Conservation (phyloP, 2,329 filamentous ascomycete genomes). For the Colletotrichum brevisporum region DNA sequence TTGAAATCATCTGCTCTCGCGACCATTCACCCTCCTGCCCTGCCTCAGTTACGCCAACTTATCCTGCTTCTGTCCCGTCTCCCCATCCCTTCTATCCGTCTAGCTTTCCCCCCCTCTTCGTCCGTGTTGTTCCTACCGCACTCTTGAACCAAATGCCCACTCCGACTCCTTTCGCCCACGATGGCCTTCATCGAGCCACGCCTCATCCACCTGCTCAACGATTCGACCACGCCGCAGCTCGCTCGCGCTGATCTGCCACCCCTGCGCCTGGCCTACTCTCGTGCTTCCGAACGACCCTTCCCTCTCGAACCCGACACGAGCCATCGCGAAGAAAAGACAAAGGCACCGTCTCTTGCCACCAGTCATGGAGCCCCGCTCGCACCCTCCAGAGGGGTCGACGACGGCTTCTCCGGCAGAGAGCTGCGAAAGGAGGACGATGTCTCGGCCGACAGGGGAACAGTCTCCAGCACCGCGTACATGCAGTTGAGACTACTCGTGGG, state of each 20-base stretch:
- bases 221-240: conserved; percentile 63
- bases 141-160: conserved; percentile 55
- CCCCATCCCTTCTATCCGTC: conserved; percentile 9
- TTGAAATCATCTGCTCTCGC: conserved; percentile 15
- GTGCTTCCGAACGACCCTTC: conserved; percentile 61
- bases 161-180: conserved; percentile 50
- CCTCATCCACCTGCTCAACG: conserved; percentile 75
- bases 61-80: not conserved
- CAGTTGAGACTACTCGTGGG: conserved; percentile 59
- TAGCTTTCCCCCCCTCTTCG: conserved; percentile 31
- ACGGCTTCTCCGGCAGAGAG: conserved; percentile 31
- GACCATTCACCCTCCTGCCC: conserved; percentile 11
- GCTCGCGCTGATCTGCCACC: conserved; percentile 68
- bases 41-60: conserved; percentile 7
- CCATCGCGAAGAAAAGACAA: conserved; percentile 56
- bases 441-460: conserved; percentile 9
- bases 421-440: conserved; percentile 33
- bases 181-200: conserved; percentile 78
- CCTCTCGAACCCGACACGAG: conserved; percentile 66
- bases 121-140: conserved; percentile 35
- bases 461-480: conserved; percentile 30
- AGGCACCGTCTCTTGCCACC: conserved; percentile 38
- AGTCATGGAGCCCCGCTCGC: conserved; percentile 32
- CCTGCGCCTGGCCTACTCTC: conserved; percentile 59
- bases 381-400: conserved; percentile 29